Percentiles rank a stretch among this genome's conserved stretches.
Evolutionary conservation across 2,329 filamentous ascomycete genomes (phyloP).

Genomic region (Apiospora hydei): DNA sequence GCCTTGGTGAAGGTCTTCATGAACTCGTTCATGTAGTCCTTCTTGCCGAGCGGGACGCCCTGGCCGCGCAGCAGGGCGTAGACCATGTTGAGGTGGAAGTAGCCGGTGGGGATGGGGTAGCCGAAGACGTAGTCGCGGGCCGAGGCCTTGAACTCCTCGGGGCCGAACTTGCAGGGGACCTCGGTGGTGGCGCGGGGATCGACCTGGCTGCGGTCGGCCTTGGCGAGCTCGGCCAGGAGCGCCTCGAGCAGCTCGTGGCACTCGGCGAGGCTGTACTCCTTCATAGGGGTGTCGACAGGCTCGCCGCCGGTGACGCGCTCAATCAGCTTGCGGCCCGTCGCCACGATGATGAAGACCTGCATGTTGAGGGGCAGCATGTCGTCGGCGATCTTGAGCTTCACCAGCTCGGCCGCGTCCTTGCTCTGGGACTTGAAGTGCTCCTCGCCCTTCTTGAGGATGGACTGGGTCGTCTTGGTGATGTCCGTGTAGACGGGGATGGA

Average conservation of each 20-base stretch:
- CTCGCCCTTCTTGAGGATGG: conserved; percentile 46
- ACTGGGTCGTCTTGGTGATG: conserved; percentile 39
- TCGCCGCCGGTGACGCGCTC: conserved; percentile 46
- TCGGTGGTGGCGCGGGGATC: conserved; percentile 42
- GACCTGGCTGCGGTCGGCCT: conserved; percentile 35
- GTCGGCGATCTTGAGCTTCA: conserved; percentile 41
- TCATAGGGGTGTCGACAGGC: conserved; percentile 37
- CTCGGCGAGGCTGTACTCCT: conserved; percentile 42
- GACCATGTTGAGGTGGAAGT: conserved; percentile 63
- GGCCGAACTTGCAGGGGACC: conserved; percentile 43
- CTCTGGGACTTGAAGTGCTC: conserved; percentile 29
- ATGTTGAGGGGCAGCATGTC: conserved; percentile 52
- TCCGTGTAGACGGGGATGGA: conserved; percentile 42
- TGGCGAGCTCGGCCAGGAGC: conserved; percentile 33
- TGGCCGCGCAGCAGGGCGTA: conserved; percentile 67
- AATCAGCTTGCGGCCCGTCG: conserved; percentile 39
- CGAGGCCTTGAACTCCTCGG: conserved; percentile 37
- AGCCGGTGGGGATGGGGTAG: conserved; percentile 65
- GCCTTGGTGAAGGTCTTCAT: conserved; percentile 18
- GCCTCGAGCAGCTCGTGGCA: conserved; percentile 45
- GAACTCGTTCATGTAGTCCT: conserved; percentile 50
- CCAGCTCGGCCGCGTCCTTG: conserved; percentile 31
- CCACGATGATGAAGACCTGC: conserved; percentile 43
- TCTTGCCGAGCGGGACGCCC: conserved; percentile 67
- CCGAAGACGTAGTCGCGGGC: conserved; percentile 51